Conservation (phyloP, 371 early-diverging fungal genomes). For the Polyrhizophydium stewartii region DNA sequence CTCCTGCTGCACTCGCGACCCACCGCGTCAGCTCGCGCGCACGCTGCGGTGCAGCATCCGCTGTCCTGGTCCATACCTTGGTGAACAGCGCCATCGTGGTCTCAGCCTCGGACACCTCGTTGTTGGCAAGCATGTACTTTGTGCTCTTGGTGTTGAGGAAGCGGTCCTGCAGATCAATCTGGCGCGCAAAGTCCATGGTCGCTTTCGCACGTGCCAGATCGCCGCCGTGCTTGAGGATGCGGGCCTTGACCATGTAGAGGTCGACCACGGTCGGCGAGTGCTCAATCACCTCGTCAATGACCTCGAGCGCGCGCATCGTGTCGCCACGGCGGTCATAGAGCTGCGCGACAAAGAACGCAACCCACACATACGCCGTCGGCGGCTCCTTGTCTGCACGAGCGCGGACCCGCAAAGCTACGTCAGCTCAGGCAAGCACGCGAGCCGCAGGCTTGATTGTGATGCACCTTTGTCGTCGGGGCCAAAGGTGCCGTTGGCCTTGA, state of each 20-base stretch:
- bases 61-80: constrained; percentile 37
- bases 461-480: constrained; percentile 8
- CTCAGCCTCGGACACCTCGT: constrained; percentile 77
- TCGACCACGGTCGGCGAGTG: constrained; percentile 88
- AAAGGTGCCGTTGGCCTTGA: constrained; percentile 35
- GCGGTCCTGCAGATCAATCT: constrained; percentile 90
- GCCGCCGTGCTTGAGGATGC: constrained; percentile 89
- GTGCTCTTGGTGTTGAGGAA: constrained; percentile 92
- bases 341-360: constrained; percentile 83
- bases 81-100: constrained; percentile 78
- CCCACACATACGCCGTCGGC: constrained; percentile 82
- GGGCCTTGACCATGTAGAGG: constrained; percentile 88
- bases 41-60: neutral
- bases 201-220: constrained; percentile 62
- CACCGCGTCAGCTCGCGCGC: neutral
- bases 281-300: constrained; percentile 76
- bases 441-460: constrained; percentile 7
- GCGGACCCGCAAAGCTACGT: constrained; percentile 11
- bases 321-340: constrained; percentile 70
- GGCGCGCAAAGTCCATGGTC: constrained; percentile 80
- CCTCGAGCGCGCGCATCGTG: constrained; percentile 60
- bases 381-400: constrained; percentile 55
- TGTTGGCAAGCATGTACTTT: constrained; percentile 89
- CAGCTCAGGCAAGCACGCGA: constrained; percentile 20
- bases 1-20: constrained; percentile 27